Conservation (phyloP, 306 rosid genomes). For the Fragaria ananassa region DNA sequence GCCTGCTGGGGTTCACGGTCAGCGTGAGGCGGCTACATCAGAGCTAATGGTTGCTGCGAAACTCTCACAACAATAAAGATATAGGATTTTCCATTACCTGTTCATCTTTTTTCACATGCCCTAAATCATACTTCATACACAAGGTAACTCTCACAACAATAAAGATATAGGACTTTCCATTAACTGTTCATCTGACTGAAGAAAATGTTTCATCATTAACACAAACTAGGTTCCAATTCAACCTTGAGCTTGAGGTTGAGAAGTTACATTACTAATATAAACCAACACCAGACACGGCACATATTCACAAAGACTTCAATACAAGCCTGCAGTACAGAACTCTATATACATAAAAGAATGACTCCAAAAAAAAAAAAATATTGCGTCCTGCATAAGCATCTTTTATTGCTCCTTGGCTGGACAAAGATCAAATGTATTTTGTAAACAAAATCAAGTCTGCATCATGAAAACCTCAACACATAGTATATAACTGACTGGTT, state of each 20-base stretch:
- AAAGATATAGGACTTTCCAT: no score
- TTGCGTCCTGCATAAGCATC: neutral
- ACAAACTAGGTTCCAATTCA: neutral
- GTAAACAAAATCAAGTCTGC: slow-evolving; percentile 1
- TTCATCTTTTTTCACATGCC: no score
- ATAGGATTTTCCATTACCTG: no score
- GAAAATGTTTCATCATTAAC: neutral
- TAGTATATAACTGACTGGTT: neutral
- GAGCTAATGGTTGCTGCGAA: no score
- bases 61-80: no score
- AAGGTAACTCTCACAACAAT: no score
- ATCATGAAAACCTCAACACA: slow-evolving; percentile 4
- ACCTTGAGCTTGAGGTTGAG: neutral
- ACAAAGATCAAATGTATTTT: neutral
- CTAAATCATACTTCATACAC: no score
- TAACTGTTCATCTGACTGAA: neutral
- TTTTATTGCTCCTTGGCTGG: neutral
- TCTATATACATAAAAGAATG: neutral
- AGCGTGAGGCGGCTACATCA: no score
- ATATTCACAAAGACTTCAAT: slow-evolving; percentile 7
- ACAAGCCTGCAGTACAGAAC: neutral
- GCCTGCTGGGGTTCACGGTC: no score
- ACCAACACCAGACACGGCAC: neutral
- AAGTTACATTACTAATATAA: neutral
- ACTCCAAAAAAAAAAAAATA: neutral